Evolutionary conservation across 257 asterid species (phyloP), one percentile per base, ranked within the genome.

Genomic region (Solanum lignicaule): DNA sequence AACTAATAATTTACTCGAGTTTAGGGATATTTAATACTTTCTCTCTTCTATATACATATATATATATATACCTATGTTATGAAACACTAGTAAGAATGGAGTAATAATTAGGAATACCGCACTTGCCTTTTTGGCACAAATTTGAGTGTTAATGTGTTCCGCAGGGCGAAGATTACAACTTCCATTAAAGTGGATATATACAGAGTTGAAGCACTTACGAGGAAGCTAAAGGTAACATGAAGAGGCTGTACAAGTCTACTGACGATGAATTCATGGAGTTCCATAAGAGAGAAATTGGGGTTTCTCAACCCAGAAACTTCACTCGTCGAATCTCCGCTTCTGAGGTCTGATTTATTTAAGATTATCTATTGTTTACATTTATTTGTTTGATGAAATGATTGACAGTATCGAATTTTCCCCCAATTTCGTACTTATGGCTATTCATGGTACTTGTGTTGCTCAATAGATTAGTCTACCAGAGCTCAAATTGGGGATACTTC

Each of bases 261-360:
- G 92, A 85, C 13, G 91, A 93, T 91, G 92, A 94, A 87, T 87
- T 94, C 88, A 13, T 87, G 25, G 92, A 93, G 89, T 92, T 93
- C 75, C 79, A 84, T 92, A 95, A 93, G 88, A 91, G 98, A 62
- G 98, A 94, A 92, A 83, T 83, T 86, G 95, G 96, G 69, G 83
- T 91, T 23, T 89, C 91, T 81, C 88, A 87, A 31, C 95, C 97
- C 58, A 90, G 94, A 89, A 88, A 55, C 69, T 94, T 91, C 92
- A 74, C 95, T 62, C 96, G 96, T 71, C 94, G 92, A 76, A 83
- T 95, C 88, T 91, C 93, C 66, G 92, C 98, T 89, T 94, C 95
- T 27, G 93, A 94, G 97, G 98, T 94, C 69, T 83, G 60, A 87
- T 65, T 78, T 78, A 29, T 3, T 29, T 69, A 69, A 29, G 38